Percentiles rank a stretch among this genome's conserved stretches.
Evolutionary conservation across 306 rosid genomes (phyloP).

Genomic region (Malus asiatica): DNA sequence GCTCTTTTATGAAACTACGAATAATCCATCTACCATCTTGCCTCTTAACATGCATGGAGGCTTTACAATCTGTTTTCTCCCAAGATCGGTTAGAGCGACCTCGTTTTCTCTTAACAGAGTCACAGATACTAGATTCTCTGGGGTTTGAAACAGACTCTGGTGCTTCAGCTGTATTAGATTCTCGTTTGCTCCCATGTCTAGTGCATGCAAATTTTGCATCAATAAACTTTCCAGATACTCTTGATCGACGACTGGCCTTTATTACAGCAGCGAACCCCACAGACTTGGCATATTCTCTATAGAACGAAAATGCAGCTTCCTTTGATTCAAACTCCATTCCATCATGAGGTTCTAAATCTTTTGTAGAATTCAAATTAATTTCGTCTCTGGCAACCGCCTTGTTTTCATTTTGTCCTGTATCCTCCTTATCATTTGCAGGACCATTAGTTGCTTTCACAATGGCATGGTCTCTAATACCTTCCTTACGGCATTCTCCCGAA

Average conservation of each 20-base stretch:
- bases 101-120: conserved; percentile 32
- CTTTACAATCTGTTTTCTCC: conserved; percentile 42
- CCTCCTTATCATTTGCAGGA: conserved; percentile 10
- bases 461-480: conserved; percentile 2
- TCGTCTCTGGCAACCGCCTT: conserved; percentile 13
- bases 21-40: conserved; percentile 38
- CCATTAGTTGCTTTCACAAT: not conserved
- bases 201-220: conserved; percentile 47
- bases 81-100: conserved; percentile 31
- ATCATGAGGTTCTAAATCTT: conserved; percentile 21
- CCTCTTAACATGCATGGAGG: conserved; percentile 44
- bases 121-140: conserved; percentile 6
- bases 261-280: conserved; percentile 33
- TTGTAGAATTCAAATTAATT: conserved; percentile 22
- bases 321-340: conserved; percentile 46
- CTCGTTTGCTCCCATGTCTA: conserved; percentile 35
- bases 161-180: conserved; percentile 14
- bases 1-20: conserved; percentile 29
- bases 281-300: conserved; percentile 42
- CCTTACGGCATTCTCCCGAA: conserved; percentile 19
- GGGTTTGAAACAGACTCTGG: conserved; percentile 14
- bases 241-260: conserved; percentile 42
- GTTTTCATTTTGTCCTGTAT: conserved; percentile 13
- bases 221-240: conserved; percentile 43
- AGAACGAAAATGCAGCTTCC: conserved; percentile 40